Evolutionary conservation across 2,329 filamentous ascomycete genomes (phyloP), one percentile per base, ranked within the genome.

Genomic region (Fusarium sp.): DNA sequence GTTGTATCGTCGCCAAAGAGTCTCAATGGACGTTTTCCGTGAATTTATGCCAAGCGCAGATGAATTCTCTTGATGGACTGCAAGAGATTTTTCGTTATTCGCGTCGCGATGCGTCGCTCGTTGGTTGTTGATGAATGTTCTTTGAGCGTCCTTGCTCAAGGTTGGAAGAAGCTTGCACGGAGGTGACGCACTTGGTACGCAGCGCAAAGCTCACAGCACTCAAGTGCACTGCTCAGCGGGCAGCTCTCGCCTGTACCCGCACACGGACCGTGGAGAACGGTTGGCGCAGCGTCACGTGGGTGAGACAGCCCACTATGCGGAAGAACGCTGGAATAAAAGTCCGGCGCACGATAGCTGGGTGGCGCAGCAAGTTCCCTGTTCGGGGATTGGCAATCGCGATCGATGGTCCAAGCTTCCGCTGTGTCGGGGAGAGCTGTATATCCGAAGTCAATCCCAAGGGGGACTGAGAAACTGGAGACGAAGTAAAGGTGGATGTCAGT

Each of bases 111-210:
- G 55, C 33, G 49, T 36, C 29, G 29, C 27, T 50, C 36, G 31
- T 56, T 60, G 51, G 61, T 67, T 46, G 59, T 46, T 60, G 68
- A 36, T 58, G 64, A 66, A 68, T 64, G 54, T 65, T 65, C 57
- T 61, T 68, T 61, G 66, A 65, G 65, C 40, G n/a, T 27, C 16
- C n/a, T 33, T 14, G 42, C 56, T 38, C 40, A 25, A 56, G 42
- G 44, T 62, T 38, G 58, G 44, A 33, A 10, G 46, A 59, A 72
- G 67, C 67, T 71, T 62, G 69, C 61, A 65, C 67, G 60, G 14
- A 56, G 65, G 73, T 75, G 73, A 75, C 73, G 73, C 73, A 74
- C 68, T 74, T 65, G 64, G 64, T 49, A 67, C 63, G 61, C 60
- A 67, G 62, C 65, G 54, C 51, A 53, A 36, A n/a, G 27, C 51